These are phyloP conservation scores for Rhodotorula kratochvilovae DNA, from an alignment of 768 basidiomycete species.

Conservation along the genomic window DNA sequence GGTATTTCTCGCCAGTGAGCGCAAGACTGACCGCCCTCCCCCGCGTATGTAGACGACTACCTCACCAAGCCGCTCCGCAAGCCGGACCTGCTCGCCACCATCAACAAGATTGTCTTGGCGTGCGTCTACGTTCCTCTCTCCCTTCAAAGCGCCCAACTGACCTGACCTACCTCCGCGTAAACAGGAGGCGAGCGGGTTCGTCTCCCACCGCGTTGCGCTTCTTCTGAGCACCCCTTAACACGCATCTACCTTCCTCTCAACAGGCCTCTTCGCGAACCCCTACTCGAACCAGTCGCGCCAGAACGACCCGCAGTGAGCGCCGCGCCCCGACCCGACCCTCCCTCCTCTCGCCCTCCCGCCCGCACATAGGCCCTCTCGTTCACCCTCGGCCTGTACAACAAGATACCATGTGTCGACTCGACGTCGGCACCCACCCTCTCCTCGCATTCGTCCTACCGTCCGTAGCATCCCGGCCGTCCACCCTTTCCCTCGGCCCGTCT, in stretches of 20 bases:
- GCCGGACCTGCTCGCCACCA: constrained; percentile 43
- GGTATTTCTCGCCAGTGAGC: background rate
- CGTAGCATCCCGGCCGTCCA: too few relatives aligned
- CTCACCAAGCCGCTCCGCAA: constrained; percentile 45
- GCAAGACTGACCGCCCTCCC: background rate
- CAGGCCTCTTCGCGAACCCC: constrained; percentile 28
- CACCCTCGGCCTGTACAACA: background rate
- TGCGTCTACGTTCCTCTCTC: too few relatives aligned
- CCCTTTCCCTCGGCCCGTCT: too few relatives aligned
- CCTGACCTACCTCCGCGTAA: rapidly evolving
- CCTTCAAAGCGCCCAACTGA: background rate
- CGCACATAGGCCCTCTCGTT: background rate
- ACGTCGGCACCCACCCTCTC: too few relatives aligned
- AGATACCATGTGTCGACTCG: background rate
- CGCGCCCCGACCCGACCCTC: background rate
- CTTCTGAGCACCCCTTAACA: background rate
- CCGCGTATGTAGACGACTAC: constrained; percentile 46
- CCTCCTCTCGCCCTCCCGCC: background rate
- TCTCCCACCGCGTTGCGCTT: background rate
- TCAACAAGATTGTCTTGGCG: constrained; percentile 34
- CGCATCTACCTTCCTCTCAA: constrained; percentile 7
- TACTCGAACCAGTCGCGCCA: constrained; percentile 24
- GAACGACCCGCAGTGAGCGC: background rate
- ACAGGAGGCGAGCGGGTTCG: background rate
- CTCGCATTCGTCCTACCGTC: too few relatives aligned